phyloP scores from a whole-genome alignment of 2,329 filamentous ascomycete species.

The Nemania sp. region DNA sequence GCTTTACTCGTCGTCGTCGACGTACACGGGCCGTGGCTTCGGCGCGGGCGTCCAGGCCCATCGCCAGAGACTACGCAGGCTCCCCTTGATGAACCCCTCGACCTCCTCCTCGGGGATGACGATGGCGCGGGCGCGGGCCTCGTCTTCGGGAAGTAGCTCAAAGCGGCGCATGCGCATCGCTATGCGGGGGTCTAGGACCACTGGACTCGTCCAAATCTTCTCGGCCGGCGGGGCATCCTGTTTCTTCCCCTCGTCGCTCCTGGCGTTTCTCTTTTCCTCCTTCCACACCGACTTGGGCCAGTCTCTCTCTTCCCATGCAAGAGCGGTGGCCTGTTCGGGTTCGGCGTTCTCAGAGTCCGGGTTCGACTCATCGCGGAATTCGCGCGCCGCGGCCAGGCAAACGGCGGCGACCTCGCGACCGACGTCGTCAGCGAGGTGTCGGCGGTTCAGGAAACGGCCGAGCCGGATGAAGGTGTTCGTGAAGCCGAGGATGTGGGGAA shows the following conservation, averaged over 20 bases:
- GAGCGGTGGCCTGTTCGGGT: slow-evolving; percentile 66
- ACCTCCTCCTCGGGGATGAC: slow-evolving; percentile 69
- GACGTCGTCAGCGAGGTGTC: slow-evolving; percentile 82
- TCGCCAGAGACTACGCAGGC: slow-evolving; percentile 56
- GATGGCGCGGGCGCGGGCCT: slow-evolving; percentile 66
- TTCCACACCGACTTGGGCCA: slow-evolving; percentile 84
- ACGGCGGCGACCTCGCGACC: slow-evolving; percentile 86
- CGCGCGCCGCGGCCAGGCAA: slow-evolving; percentile 67
- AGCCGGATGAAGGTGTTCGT: slow-evolving; percentile 85
- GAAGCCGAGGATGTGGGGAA: slow-evolving; percentile 93
- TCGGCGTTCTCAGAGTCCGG: slow-evolving; percentile 53
- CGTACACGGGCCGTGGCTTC: slow-evolving; percentile 7
- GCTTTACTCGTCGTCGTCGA: slow-evolving; percentile 14
- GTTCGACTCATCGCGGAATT: slow-evolving; percentile 51
- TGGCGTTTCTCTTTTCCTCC: slow-evolving; percentile 47
- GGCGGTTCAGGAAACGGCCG: slow-evolving; percentile 84
- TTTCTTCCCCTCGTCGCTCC: slow-evolving; percentile 39
- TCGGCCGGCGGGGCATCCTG: slow-evolving; percentile 48
- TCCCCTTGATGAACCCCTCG: slow-evolving; percentile 70
- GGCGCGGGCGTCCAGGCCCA: slow-evolving; percentile 51
- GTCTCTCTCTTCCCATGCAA: slow-evolving; percentile 74
- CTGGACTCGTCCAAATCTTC: slow-evolving; percentile 73
- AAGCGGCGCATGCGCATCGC: slow-evolving; percentile 80
- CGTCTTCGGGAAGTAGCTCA: slow-evolving; percentile 69
- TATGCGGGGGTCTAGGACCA: slow-evolving; percentile 78